These are phyloP conservation scores for Malus hybrid DNA, from an alignment of 331 rosid species.

Conservation along the genomic window DNA sequence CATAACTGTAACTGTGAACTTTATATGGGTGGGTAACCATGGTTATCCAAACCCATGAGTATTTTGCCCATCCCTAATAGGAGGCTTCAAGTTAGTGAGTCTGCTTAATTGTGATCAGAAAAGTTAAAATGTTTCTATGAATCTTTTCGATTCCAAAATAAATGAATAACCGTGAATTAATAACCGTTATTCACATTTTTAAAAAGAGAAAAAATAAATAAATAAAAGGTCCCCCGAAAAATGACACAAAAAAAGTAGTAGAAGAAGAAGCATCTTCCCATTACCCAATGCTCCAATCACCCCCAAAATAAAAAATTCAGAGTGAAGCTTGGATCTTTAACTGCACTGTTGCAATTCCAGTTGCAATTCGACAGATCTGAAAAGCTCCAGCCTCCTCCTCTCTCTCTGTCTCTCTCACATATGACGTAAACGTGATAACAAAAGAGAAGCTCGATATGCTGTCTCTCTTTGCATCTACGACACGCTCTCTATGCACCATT, in stretches of 20 bases:
- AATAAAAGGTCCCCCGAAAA: background rate
- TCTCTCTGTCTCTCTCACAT: background rate
- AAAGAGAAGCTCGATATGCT: background rate
- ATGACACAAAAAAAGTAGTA: background rate
- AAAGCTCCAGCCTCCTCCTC: background rate
- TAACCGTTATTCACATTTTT: no score
- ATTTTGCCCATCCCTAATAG: no score
- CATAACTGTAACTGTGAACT: no score
- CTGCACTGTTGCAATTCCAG: background rate
- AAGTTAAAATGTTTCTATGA: rapidly evolving
- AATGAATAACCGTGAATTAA: no score
- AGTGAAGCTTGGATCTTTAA: constrained; percentile 1
- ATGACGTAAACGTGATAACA: constrained; percentile 11
- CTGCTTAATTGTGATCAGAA: rapidly evolving
- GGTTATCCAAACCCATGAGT: no score
- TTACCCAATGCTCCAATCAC: background rate
- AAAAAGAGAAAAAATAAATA: no score
- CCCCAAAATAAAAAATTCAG: background rate
- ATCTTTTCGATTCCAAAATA: rapidly evolving
- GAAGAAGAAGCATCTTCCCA: background rate
- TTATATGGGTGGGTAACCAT: no score
- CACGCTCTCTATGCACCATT: background rate
- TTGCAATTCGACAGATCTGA: constrained; percentile 13
- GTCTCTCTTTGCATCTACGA: constrained; percentile 7
- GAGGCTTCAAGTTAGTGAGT: rapidly evolving